Evolutionary conservation across 1,284 basidiomycete species (phyloP).

Genomic region (Thelephora terrestris): DNA sequence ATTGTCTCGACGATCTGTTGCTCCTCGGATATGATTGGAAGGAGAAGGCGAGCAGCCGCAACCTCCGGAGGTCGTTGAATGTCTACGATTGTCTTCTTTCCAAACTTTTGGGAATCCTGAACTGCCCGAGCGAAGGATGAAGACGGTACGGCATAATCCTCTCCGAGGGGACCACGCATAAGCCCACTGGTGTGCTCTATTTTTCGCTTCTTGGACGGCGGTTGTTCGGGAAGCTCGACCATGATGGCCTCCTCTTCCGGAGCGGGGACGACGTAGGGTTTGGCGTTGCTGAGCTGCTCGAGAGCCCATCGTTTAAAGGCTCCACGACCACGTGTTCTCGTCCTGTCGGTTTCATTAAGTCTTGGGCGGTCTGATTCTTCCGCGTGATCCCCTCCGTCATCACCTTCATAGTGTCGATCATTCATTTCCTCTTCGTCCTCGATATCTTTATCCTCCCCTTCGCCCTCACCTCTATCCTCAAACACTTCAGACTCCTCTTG

Average conservation of each 20-base stretch:
- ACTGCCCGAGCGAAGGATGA: slow-evolving; percentile 43
- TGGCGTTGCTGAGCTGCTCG: slow-evolving; percentile 56
- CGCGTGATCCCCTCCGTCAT: slow-evolving; percentile 18
- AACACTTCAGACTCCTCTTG: slow-evolving; percentile 15
- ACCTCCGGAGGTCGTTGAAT: slow-evolving; percentile 69
- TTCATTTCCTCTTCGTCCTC: slow-evolving; percentile 8
- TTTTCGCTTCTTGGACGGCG: slow-evolving; percentile 35
- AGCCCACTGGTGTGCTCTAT: slow-evolving; percentile 13
- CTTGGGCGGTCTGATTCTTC: slow-evolving; percentile 6
- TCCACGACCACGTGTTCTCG: slow-evolving; percentile 26
- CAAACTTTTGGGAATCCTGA: slow-evolving; percentile 1
- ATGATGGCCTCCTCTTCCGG: slow-evolving; percentile 5
- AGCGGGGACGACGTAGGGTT: slow-evolving; percentile 34
- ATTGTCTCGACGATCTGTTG: slow-evolving; percentile 92
- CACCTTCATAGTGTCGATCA: slow-evolving; percentile 16
- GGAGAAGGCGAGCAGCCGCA: slow-evolving; percentile 64
- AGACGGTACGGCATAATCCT: slow-evolving; percentile 49
- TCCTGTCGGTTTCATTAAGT: slow-evolving; percentile 24
- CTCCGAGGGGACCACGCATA: slow-evolving; percentile 62
- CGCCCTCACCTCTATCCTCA: slow-evolving; percentile 11
- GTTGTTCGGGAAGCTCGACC: slow-evolving; percentile 12
- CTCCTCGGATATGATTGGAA: slow-evolving; percentile 92
- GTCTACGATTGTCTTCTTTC: slow-evolving; percentile 36
- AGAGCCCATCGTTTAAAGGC: slow-evolving; percentile 80
- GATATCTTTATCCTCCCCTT: too few relatives aligned